These are phyloP conservation scores for Leucocoprinus leucothites DNA, from an alignment of 768 basidiomycete genomes.

Conservation along the genomic window DNA sequence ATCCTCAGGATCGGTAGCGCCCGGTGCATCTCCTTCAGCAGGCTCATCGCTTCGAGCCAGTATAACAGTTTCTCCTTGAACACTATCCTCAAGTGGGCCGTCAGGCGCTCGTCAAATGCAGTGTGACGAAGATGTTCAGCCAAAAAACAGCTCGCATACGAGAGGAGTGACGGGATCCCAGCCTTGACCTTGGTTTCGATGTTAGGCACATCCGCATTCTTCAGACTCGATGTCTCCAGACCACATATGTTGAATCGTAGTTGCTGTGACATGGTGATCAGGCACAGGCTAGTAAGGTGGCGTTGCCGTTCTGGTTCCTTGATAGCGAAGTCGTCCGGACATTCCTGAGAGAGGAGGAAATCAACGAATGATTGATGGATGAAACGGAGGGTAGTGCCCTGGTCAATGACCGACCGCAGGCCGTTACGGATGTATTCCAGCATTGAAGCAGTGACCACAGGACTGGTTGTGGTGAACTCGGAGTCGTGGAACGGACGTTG, in stretches of 20 bases:
- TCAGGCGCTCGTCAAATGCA: too few species aligned
- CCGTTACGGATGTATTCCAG: conserved; percentile 18
- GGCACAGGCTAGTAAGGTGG: conserved; percentile 18
- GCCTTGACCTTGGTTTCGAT: too few species aligned
- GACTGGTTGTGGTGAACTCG: neutral
- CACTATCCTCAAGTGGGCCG: too few species aligned
- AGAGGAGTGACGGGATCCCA: too few species aligned
- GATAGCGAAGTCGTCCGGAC: conserved; percentile 19
- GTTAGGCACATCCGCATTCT: conserved; percentile 21
- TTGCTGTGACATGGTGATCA: conserved; percentile 24
- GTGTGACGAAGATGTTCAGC: too few species aligned
- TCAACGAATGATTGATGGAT: conserved; percentile 25
- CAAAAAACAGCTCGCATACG: too few species aligned
- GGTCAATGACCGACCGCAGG: conserved; percentile 19
- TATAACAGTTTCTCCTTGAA: too few species aligned
- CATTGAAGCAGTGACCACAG: neutral
- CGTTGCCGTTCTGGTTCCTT: conserved; percentile 15
- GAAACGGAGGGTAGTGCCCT: conserved; percentile 14
- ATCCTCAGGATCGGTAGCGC: too few species aligned
- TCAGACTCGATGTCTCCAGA: conserved; percentile 25
- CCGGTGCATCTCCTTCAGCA: too few species aligned
- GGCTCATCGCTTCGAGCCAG: too few species aligned
- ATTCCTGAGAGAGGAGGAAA: too few species aligned
- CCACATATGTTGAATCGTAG: conserved; percentile 34
- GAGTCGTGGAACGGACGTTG: too few species aligned